Percentiles rank a stretch among this genome's conserved stretches.
Conservation (phyloP, 148 eudicot species). For the Heliamphora exappendiculata region DNA sequence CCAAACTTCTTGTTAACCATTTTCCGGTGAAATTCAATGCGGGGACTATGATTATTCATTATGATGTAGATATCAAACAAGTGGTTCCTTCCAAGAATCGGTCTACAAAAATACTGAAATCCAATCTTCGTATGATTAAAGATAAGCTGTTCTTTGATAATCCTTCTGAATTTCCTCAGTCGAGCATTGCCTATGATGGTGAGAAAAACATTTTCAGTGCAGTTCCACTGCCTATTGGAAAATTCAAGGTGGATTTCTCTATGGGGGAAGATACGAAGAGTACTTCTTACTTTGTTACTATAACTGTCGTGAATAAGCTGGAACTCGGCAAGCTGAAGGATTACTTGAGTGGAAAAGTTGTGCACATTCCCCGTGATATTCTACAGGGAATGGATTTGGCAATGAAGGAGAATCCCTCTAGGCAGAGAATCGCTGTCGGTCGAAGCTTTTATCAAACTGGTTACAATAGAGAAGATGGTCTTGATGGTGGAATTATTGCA, state of each 20-base stretch:
- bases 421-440: slow-evolving; percentile 27
- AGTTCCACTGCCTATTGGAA: slow-evolving; percentile 34
- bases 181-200: slow-evolving; percentile 59
- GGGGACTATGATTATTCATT: slow-evolving; percentile 33
- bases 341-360: slow-evolving; percentile 29
- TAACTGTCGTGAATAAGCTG: slow-evolving; percentile 40
- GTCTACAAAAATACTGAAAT: slow-evolving; percentile 29
- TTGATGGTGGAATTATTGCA: slow-evolving; percentile 39
- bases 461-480: slow-evolving; percentile 11
- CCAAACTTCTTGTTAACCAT: slow-evolving; percentile 54
- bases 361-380: slow-evolving; percentile 49
- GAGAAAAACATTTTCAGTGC: slow-evolving; percentile 65
- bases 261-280: slow-evolving; percentile 34
- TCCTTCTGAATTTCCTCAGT: slow-evolving; percentile 28
- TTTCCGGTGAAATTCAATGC: slow-evolving; percentile 48
- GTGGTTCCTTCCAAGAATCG: slow-evolving; percentile 20
- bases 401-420: slow-evolving; percentile 65
- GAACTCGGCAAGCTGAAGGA: slow-evolving; percentile 46
- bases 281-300: slow-evolving; percentile 29
- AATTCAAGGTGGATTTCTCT: slow-evolving; percentile 36
- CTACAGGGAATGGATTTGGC: slow-evolving; percentile 67
- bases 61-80: slow-evolving; percentile 50
- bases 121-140: slow-evolving; percentile 30
- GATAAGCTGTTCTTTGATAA: slow-evolving; percentile 39
- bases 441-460: slow-evolving; percentile 31